Percentiles rank a stretch among this genome's conserved stretches.
These are phyloP conservation scores for Aspergillus campestris DNA, from an alignment of 495 filamentous ascomycete genomes.

Conservation along the genomic window DNA sequence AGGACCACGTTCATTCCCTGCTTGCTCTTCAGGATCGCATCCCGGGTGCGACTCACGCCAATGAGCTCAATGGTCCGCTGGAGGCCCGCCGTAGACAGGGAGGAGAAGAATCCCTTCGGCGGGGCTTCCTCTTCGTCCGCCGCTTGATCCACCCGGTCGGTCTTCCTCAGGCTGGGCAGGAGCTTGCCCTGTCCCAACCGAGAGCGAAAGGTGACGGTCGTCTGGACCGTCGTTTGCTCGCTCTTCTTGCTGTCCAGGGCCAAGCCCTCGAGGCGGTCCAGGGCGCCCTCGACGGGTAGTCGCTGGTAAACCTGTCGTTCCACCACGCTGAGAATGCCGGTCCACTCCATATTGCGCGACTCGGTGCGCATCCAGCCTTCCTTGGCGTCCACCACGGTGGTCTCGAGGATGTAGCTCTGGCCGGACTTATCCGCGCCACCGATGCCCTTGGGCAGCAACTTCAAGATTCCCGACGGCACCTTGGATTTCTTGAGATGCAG, in stretches of 20 bases:
- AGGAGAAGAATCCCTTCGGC: conserved; percentile 56
- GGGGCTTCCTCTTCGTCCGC: conserved; percentile 45
- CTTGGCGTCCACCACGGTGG: conserved; percentile 76
- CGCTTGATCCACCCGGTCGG: conserved; percentile 16
- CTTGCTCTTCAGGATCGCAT: conserved; percentile 77
- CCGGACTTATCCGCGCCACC: conserved; percentile 62
- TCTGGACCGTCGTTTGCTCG: conserved; percentile 73
- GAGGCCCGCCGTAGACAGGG: conserved; percentile 71
- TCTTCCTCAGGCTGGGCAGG: conserved; percentile 42
- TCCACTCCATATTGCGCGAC: conserved; percentile 80
- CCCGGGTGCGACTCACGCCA: conserved; percentile 71
- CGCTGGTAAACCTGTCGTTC: conserved; percentile 75
- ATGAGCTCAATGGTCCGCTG: conserved; percentile 87
- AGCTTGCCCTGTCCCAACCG: conserved; percentile 67
- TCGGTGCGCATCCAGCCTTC: conserved; percentile 86
- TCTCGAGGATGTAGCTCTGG: conserved; percentile 85
- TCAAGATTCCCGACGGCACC: conserved; percentile 72
- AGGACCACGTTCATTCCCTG: conserved; percentile 95
- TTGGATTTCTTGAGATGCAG: conserved; percentile 92
- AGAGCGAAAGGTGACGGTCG: conserved; percentile 77
- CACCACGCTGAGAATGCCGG: conserved; percentile 83
- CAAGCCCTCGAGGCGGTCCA: conserved; percentile 15
- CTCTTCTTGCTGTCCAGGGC: conserved; percentile 32
- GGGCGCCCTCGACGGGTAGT: conserved; percentile 17
- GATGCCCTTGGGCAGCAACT: conserved; percentile 71